Evolutionary conservation across 1,139 yeast species (phyloP), one percentile per base, ranked within the genome.

Genomic region (Debaryomycetaceae sp.): DNA sequence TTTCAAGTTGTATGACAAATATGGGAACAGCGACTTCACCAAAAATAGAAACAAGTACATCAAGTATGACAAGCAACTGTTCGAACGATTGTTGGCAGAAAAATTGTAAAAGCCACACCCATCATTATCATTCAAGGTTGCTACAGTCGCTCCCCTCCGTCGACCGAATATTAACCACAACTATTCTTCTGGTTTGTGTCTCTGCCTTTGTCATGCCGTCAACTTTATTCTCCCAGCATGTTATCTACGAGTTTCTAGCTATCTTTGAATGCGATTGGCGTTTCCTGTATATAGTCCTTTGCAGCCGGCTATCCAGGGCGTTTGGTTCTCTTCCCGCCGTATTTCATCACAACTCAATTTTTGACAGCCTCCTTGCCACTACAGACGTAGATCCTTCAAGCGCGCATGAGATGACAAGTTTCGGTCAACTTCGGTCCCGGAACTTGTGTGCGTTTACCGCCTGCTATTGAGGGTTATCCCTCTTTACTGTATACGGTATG

Each of bases 1-100:
- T 65, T 83, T 85, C 58, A 83, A 93, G 59, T 85, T 90, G 60
- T 84, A 88, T 63, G 91, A 85, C 57, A 84, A 83, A 60, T 85
- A 87, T 57, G 78, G 80, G 6, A 72, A 68, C 41, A 81, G 85
- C n/a, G 89, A 83, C 48, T 85, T 85, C 54, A 77, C 91, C 17
- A 87, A 87, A 62, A 83, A 85, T 58, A 75, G 78, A 45, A 71
- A 76, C 40, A 88, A 87, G 71, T 87, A 88, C 59, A 79, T 87
- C 62, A 85, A 84, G 65, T 87, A 82, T 58, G 85, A 80, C 59
- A 83, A 82, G 58, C 63, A 66, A 41, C 78, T 76, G 58, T 79
- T 87, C 58, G 91, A 85, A 52, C 62, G 60, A 44, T 49, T 71
- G 17, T 65, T 74, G 53, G 70, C 67, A 52, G 72, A 70, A 13